A percentile compares a stretch with the other conserved stretches of the same genome.
phyloP scores from a whole-genome alignment of 208 protist species.

The Novymonas esmeraldas region DNA sequence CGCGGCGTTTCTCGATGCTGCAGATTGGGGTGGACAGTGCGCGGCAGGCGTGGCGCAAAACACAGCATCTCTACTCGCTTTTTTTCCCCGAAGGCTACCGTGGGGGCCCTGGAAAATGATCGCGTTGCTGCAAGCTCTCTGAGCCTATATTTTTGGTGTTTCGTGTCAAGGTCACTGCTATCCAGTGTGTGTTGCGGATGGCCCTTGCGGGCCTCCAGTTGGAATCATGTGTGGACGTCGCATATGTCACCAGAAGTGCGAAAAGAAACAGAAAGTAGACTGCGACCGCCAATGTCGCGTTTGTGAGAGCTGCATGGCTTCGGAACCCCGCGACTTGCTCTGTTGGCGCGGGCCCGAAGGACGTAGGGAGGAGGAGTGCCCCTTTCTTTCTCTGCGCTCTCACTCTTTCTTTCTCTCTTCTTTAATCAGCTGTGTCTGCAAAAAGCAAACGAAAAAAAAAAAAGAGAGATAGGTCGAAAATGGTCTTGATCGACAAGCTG shows the following conservation, averaged over 20 bases:
- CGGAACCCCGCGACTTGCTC: too few relatives aligned
- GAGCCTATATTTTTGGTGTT: background rate
- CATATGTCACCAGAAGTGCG: too few relatives aligned
- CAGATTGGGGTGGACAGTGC: slow-evolving; percentile 20
- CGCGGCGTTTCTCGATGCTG: slow-evolving; percentile 18
- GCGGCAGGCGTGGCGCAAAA: slow-evolving; percentile 38
- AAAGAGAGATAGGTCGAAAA: background rate
- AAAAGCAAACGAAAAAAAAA: background rate
- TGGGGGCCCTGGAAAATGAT: slow-evolving; percentile 42
- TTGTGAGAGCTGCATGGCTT: too few relatives aligned
- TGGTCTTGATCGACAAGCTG: slow-evolving; percentile 73
- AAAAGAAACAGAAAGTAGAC: too few relatives aligned
- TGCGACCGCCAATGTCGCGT: too few relatives aligned
- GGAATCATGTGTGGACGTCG: too few relatives aligned
- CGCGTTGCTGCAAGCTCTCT: background rate
- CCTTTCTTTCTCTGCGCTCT: too few relatives aligned
- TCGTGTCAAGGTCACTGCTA: background rate
- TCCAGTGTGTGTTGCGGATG: too few relatives aligned
- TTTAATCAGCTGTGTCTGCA: background rate
- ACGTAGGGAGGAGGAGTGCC: too few relatives aligned
- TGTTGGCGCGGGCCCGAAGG: too few relatives aligned
- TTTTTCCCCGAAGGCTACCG: slow-evolving; percentile 39
- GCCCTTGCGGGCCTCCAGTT: too few relatives aligned
- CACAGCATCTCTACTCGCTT: slow-evolving; percentile 31
- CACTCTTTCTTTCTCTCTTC: too few relatives aligned